Percentiles rank a stretch among this genome's conserved stretches.
Conservation (phyloP, 306 rosid species). For the Cucumis cinereus region DNA sequence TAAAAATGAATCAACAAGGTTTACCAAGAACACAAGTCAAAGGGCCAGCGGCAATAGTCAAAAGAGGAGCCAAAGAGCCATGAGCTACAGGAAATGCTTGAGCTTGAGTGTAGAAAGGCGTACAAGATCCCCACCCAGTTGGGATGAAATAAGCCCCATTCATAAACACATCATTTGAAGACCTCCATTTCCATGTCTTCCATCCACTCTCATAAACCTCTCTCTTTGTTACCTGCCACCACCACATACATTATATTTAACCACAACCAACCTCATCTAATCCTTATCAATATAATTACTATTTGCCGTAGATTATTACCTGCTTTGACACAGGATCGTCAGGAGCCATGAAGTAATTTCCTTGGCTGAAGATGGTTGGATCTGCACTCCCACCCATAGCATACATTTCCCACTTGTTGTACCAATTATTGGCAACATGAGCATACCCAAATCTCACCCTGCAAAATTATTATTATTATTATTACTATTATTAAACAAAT, state of each 20-base stretch:
- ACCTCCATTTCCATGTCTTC: slow-evolving; percentile 86
- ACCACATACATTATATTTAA: too few species aligned
- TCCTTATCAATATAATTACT: too few species aligned
- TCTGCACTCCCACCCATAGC: slow-evolving; percentile 87
- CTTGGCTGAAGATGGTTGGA: slow-evolving; percentile 82
- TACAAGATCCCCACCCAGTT: slow-evolving; percentile 74
- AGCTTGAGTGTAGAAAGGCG: slow-evolving; percentile 38
- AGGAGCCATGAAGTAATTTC: slow-evolving; percentile 50
- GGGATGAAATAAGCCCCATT: slow-evolving; percentile 83
- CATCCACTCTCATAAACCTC: slow-evolving; percentile 23
- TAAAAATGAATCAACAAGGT: slow-evolving; percentile 23
- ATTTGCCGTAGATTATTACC: slow-evolving; percentile 13
- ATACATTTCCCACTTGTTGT: slow-evolving; percentile 71
- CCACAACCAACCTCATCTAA: too few species aligned
- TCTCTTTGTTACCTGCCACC: slow-evolving; percentile 57
- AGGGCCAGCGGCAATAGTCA: slow-evolving; percentile 61
- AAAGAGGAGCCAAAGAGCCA: slow-evolving; percentile 48
- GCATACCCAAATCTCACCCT: slow-evolving; percentile 89
- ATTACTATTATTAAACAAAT: neutral
- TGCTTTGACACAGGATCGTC: slow-evolving; percentile 21
- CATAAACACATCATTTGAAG: slow-evolving; percentile 47
- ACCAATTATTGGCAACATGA: slow-evolving; percentile 69
- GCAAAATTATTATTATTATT: neutral
- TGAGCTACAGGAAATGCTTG: slow-evolving; percentile 47
- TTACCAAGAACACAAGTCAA: slow-evolving; percentile 33